A percentile compares a stretch with the other conserved stretches of the same genome.
These are phyloP conservation scores for Sechiopsis laciniata DNA, from an alignment of 306 rosid genomes.

Conservation along the genomic window DNA sequence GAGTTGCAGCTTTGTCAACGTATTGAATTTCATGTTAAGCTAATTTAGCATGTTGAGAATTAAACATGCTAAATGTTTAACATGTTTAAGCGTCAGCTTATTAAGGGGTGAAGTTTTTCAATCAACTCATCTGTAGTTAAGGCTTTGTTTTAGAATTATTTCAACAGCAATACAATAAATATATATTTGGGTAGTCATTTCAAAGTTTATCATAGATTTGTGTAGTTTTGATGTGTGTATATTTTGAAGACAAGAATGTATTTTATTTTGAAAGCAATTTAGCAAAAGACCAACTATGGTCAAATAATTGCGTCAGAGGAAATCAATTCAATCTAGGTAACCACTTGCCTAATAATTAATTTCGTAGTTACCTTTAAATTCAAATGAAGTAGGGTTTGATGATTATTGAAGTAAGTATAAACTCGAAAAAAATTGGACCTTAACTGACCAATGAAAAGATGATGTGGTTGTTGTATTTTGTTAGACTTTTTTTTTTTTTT, in stretches of 20 bases:
- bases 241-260: background rate
- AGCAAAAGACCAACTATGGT: too few relatives aligned
- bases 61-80: background rate
- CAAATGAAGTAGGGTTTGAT: too few relatives aligned
- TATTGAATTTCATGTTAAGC: background rate
- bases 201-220: background rate
- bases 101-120: background rate
- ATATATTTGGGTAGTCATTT: background rate
- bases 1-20: background rate
- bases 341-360: too few relatives aligned
- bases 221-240: background rate
- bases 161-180: background rate
- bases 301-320: too few relatives aligned
- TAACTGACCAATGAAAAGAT: too few relatives aligned
- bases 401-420: too few relatives aligned
- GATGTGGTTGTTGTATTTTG: too few relatives aligned
- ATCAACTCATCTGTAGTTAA: background rate
- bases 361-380: too few relatives aligned
- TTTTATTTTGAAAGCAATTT: background rate
- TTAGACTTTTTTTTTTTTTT: too few relatives aligned
- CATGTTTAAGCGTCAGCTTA: background rate
- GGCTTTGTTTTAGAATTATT: constrained; percentile 12
- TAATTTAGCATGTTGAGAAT: background rate
- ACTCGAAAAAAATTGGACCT: too few relatives aligned
- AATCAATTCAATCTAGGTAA: too few relatives aligned